Evolutionary conservation across 805 yeast genomes (phyloP).

Genomic region (Millerozyma acaciae): DNA sequence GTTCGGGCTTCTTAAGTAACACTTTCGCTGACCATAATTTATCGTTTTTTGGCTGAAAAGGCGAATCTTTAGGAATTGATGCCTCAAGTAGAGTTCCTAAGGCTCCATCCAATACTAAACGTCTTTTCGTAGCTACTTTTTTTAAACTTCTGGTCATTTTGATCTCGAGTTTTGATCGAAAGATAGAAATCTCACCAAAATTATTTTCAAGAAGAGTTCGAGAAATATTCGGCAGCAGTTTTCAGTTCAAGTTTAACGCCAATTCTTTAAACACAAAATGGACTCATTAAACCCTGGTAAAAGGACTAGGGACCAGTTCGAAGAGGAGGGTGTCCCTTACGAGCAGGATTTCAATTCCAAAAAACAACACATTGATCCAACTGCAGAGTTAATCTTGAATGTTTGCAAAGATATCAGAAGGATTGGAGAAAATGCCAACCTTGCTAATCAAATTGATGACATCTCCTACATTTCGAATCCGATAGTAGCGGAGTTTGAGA

Average conservation of each 20-base stretch:
- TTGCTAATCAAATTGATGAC: conserved; percentile 40
- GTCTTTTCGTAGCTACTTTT: background rate
- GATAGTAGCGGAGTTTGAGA: conserved; percentile 60
- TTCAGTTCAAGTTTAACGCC: background rate
- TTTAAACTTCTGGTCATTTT: too few relatives aligned
- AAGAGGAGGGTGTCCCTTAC: conserved; percentile 11
- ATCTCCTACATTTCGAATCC: conserved; percentile 66
- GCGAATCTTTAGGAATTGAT: conserved; percentile 28
- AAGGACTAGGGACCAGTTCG: conserved; percentile 30
- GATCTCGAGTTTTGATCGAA: too few relatives aligned
- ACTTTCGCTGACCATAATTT: conserved; percentile 63
- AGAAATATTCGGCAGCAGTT: background rate
- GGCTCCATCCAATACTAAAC: conserved; percentile 51
- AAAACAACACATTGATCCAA: conserved; percentile 39
- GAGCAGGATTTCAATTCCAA: conserved; percentile 27
- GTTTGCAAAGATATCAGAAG: conserved; percentile 44
- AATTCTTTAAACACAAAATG: conserved; percentile 2
- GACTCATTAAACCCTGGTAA: conserved; percentile 14
- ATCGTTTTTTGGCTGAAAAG: conserved; percentile 26
- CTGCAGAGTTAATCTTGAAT: conserved; percentile 37
- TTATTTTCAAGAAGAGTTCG: background rate
- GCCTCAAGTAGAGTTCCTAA: conserved; percentile 61
- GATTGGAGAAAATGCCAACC: conserved; percentile 40
- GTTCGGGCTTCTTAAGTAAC: conserved; percentile 40
- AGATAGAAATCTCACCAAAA: too few relatives aligned